Percentiles rank a stretch among this genome's conserved stretches.
Conservation (phyloP, 768 basidiomycete species). For the Boletus bicolor region DNA sequence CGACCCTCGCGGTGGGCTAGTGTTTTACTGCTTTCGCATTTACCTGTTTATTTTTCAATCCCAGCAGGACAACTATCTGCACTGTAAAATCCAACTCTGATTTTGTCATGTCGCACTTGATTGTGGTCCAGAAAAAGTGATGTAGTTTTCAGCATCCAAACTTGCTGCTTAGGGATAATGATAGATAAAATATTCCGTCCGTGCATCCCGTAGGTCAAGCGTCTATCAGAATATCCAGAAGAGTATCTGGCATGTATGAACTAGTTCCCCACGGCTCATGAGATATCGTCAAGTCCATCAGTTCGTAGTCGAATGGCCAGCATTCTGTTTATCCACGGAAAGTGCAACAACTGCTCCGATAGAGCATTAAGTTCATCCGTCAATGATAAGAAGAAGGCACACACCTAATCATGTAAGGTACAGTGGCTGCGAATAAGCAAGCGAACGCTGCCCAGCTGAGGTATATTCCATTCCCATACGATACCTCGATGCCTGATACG, state of each 20-base stretch:
- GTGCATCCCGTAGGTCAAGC: slow-evolving; percentile 7
- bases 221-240: background rate
- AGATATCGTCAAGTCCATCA: slow-evolving; percentile 19
- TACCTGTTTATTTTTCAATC: background rate
- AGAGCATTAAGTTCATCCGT: background rate
- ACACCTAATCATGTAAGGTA: slow-evolving; percentile 79
- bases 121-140: background rate
- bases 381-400: slow-evolving; percentile 19
- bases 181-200: slow-evolving; percentile 23
- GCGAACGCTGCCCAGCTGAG: slow-evolving; percentile 76
- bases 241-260: slow-evolving; percentile 4
- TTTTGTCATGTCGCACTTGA: background rate
- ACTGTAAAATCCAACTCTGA: background rate
- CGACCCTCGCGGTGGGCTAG: slow-evolving; percentile 63
- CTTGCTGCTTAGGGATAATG: slow-evolving; percentile 12
- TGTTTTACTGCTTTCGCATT: slow-evolving; percentile 9
- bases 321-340: slow-evolving; percentile 57
- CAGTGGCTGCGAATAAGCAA: slow-evolving; percentile 56
- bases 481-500: slow-evolving; percentile 60
- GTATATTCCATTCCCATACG: slow-evolving; percentile 59
- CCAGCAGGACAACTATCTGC: background rate
- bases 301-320: slow-evolving; percentile 23
- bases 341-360: slow-evolving; percentile 65
- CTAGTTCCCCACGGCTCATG: slow-evolving; percentile 2
- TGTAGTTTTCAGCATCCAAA: too few species aligned